Conservation (phyloP, 208 protist species). For the Trypanosoma melophagium region DNA sequence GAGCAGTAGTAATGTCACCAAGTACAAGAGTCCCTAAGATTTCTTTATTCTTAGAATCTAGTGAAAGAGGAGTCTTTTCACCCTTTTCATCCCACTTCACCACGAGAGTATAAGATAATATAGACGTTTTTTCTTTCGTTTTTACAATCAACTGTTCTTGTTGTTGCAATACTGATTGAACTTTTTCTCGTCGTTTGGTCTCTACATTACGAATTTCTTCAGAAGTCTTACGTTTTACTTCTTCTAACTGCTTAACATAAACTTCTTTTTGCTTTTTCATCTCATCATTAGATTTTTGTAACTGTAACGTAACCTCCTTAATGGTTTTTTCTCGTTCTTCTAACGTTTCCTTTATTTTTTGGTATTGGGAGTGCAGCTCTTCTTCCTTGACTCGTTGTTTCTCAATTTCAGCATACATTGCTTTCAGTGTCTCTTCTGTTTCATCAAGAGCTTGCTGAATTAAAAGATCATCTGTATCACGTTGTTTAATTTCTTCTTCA, state of each 20-base stretch:
- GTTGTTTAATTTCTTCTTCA: constrained; percentile 37
- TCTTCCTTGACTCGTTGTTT: constrained; percentile 8
- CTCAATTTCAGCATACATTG: constrained; percentile 53
- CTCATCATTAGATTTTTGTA: background rate
- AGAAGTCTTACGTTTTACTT: constrained; percentile 1
- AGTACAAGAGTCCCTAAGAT: constrained; percentile 20
- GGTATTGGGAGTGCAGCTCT: constrained; percentile 1
- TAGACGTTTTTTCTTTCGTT: background rate
- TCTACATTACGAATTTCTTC: constrained; percentile 9
- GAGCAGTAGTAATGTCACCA: constrained; percentile 2
- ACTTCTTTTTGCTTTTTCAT: background rate
- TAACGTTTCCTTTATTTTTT: constrained; percentile 7
- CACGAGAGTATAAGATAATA: background rate
- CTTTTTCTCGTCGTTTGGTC: constrained; percentile 1
- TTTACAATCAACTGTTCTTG: constrained; percentile 1
- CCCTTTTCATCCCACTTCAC: background rate
- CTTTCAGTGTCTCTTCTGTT: constrained; percentile 56
- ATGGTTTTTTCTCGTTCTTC: constrained; percentile 7
- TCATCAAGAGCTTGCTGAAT: constrained; percentile 52
- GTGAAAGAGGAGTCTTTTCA: background rate
- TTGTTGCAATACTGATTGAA: constrained; percentile 2
- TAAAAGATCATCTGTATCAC: constrained; percentile 33
- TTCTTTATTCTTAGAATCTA: constrained; percentile 4
- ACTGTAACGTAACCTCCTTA: background rate
- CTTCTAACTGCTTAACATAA: background rate